phyloP scores from a whole-genome alignment of 805 yeast genomes.

The Citeromyces nyonsensis region DNA sequence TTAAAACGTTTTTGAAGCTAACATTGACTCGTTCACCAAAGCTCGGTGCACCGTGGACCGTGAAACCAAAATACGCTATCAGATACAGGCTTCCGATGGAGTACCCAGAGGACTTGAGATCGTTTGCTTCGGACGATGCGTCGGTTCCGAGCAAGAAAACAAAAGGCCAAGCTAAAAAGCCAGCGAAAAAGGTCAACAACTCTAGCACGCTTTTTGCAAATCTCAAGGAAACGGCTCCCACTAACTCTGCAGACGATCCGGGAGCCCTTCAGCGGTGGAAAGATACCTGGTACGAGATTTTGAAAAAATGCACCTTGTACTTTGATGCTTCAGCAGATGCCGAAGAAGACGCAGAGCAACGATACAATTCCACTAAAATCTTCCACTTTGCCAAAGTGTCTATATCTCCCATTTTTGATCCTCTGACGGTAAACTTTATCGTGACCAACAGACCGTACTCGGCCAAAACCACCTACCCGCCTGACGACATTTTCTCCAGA shows the following conservation, averaged over 20 bases:
- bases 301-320: slow-evolving; percentile 28
- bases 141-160: slow-evolving; percentile 3
- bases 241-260: slow-evolving; percentile 18
- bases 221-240: slow-evolving; percentile 19
- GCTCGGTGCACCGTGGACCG: slow-evolving; percentile 94
- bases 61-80: slow-evolving; percentile 60
- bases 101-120: slow-evolving; percentile 37
- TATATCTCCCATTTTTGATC: slow-evolving; percentile 28
- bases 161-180: slow-evolving; percentile 3
- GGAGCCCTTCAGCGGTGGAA: slow-evolving; percentile 33
- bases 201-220: slow-evolving; percentile 11
- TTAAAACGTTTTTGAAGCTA: slow-evolving; percentile 77
- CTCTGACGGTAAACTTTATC: slow-evolving; percentile 24
- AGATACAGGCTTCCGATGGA: slow-evolving; percentile 50
- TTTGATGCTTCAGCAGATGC: slow-evolving; percentile 29
- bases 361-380: slow-evolving; percentile 24
- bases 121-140: slow-evolving; percentile 12
- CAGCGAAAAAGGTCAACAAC: not conserved
- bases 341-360: slow-evolving; percentile 14
- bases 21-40: slow-evolving; percentile 64
- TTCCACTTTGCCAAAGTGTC: slow-evolving; percentile 32
- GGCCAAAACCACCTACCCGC: slow-evolving; percentile 17
- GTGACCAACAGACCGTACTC: slow-evolving; percentile 27
- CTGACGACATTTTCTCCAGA: slow-evolving; percentile 29
- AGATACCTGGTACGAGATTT: slow-evolving; percentile 31